Conservation (phyloP, 306 rosid species). For the Pueraria montana region DNA sequence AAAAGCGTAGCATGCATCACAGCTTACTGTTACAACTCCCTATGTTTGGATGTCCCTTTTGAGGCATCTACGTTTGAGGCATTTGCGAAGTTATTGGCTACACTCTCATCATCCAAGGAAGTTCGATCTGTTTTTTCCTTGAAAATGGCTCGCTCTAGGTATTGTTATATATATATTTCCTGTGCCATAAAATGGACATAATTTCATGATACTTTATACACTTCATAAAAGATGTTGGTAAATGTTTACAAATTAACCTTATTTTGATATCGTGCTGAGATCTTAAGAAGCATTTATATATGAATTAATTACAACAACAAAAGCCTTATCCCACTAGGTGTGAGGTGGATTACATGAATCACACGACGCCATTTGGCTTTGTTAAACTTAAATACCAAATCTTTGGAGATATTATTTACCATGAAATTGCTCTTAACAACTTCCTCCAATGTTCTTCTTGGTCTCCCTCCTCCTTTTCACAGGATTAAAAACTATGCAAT, state of each 20-base stretch:
- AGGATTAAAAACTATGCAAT: background rate
- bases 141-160: slow-evolving; percentile 93
- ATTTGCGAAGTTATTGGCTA: slow-evolving; percentile 84
- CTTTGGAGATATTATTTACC: background rate
- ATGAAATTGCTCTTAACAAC: background rate
- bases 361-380: background rate
- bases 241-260: slow-evolving; percentile 5
- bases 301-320: background rate
- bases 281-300: background rate
- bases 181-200: slow-evolving; percentile 2
- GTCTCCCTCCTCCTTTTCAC: background rate
- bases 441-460: background rate
- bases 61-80: slow-evolving; percentile 97
- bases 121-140: slow-evolving; percentile 78
- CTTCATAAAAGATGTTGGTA: background rate
- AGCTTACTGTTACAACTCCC: slow-evolving; percentile 82
- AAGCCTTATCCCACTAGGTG: background rate
- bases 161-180: slow-evolving; percentile 38
- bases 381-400: background rate
- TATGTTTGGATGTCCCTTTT: slow-evolving; percentile 83
- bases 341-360: background rate
- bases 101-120: slow-evolving; percentile 94
- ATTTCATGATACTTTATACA: slow-evolving; percentile 19
- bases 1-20: slow-evolving; percentile 96
- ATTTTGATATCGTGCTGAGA: background rate